Evolutionary conservation across 2,329 filamentous ascomycete species (phyloP).

Genomic region (Calcarisporium arbuscula): DNA sequence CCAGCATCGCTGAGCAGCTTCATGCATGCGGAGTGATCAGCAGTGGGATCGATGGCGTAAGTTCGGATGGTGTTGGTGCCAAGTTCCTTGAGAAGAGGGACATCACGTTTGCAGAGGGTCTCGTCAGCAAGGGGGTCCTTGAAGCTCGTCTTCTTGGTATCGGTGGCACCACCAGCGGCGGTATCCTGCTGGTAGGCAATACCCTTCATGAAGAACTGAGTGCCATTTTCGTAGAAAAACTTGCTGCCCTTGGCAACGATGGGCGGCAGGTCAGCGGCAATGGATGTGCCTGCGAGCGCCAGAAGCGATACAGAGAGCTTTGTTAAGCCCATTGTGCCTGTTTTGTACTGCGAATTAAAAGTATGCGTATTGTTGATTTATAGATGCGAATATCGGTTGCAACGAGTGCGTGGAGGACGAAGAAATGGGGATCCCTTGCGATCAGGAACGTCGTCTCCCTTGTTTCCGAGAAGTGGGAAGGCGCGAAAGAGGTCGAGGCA

Average conservation of each 20-base stretch:
- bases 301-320: constrained; percentile 27
- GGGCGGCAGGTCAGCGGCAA: constrained; percentile 43
- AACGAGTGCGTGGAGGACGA: neutral
- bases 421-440: too few species aligned
- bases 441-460: too few species aligned
- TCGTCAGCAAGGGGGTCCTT: constrained; percentile 75
- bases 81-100: constrained; percentile 72
- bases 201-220: constrained; percentile 75
- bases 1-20: constrained; percentile 70
- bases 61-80: constrained; percentile 91
- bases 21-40: constrained; percentile 83
- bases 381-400: constrained; percentile 1
- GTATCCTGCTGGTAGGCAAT: constrained; percentile 89
- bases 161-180: constrained; percentile 46
- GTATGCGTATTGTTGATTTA: constrained; percentile 1
- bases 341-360: constrained; percentile 2
- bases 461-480: too few species aligned
- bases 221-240: constrained; percentile 79
- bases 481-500: too few species aligned
- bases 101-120: constrained; percentile 71
- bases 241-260: constrained; percentile 74
- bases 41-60: constrained; percentile 79
- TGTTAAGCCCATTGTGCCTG: constrained; percentile 26
- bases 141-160: constrained; percentile 48
- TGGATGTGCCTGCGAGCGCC: constrained; percentile 34